A percentile compares a stretch with the other conserved stretches of the same genome.
These are phyloP conservation scores for Microdochium bolleyi DNA, from an alignment of 2,329 filamentous ascomycete genomes.

Conservation along the genomic window DNA sequence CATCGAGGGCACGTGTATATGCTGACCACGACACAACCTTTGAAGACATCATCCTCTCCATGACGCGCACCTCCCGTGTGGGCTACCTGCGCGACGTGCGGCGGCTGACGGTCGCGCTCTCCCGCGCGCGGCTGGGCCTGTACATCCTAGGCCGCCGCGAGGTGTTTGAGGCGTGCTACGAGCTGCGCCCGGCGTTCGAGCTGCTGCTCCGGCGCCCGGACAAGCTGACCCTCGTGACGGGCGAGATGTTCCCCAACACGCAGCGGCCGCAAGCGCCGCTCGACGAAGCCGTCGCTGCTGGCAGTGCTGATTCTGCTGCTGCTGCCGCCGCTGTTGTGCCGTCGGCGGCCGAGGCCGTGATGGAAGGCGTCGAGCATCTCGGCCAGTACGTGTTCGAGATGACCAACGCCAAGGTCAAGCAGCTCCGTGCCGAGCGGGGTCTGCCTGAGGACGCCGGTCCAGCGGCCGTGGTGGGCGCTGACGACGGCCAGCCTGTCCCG, in stretches of 20 bases:
- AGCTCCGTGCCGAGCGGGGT: slow-evolving; percentile 33
- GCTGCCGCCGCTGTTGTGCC: slow-evolving; percentile 29
- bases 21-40: slow-evolving; percentile 5
- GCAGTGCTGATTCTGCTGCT: slow-evolving; percentile 13
- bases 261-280: slow-evolving; percentile 33
- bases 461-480: neutral
- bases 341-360: slow-evolving; percentile 49
- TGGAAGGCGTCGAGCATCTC: slow-evolving; percentile 89
- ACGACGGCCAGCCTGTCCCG: neutral
- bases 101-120: slow-evolving; percentile 88
- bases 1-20: neutral
- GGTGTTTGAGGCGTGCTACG: slow-evolving; percentile 82
- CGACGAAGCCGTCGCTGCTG: slow-evolving; percentile 10
- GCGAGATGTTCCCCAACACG: slow-evolving; percentile 80
- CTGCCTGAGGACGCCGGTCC: slow-evolving; percentile 9
- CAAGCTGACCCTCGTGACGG: slow-evolving; percentile 72
- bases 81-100: slow-evolving; percentile 92
- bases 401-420: slow-evolving; percentile 57
- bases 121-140: slow-evolving; percentile 80
- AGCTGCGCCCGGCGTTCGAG: slow-evolving; percentile 81
- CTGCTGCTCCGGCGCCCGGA: slow-evolving; percentile 69
- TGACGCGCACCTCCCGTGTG: slow-evolving; percentile 80
- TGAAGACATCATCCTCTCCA: slow-evolving; percentile 85
- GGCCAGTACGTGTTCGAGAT: slow-evolving; percentile 97
- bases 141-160: slow-evolving; percentile 85